These are phyloP conservation scores for Calonectria pteridis DNA, from an alignment of 2,329 filamentous ascomycete genomes.

Conservation along the genomic window DNA sequence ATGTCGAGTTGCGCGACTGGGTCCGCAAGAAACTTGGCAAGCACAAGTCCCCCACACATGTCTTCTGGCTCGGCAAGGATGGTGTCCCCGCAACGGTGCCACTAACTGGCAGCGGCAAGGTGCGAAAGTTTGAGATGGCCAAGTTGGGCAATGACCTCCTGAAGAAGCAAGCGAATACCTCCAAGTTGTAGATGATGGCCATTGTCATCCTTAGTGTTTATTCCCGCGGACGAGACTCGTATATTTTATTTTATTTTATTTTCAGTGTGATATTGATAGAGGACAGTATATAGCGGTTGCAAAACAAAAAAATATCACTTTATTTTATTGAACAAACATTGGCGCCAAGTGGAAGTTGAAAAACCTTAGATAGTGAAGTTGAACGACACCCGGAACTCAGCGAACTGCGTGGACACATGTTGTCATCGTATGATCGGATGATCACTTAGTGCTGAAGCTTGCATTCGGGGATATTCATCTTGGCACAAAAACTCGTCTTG, in stretches of 20 bases:
- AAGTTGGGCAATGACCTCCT: conserved; percentile 67
- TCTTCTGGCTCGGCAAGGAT: conserved; percentile 81
- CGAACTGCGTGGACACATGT: neutral
- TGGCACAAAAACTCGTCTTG: neutral
- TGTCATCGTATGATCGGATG: neutral
- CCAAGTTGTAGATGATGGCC: conserved; percentile 55
- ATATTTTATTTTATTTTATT: neutral
- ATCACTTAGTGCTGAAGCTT: neutral
- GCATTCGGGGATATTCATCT: neutral
- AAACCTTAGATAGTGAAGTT: neutral
- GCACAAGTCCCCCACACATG: conserved; percentile 77
- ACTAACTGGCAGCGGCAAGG: conserved; percentile 79
- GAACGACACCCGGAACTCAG: neutral
- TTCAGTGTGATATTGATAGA: conserved; percentile 3
- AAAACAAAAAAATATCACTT: conserved; percentile 2
- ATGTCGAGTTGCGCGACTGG: conserved; percentile 72
- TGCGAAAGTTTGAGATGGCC: conserved; percentile 75
- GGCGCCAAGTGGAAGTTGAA: neutral
- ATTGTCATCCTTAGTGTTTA: neutral
- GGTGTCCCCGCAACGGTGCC: conserved; percentile 68
- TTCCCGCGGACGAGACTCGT: neutral
- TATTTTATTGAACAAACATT: neutral
- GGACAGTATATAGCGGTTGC: conserved; percentile 1
- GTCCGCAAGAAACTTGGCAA: conserved; percentile 70
- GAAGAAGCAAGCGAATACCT: conserved; percentile 58